Base-by-base conservation (phyloP, 208 protist genomes). In the Acanthamoeba triangularis region DNA sequence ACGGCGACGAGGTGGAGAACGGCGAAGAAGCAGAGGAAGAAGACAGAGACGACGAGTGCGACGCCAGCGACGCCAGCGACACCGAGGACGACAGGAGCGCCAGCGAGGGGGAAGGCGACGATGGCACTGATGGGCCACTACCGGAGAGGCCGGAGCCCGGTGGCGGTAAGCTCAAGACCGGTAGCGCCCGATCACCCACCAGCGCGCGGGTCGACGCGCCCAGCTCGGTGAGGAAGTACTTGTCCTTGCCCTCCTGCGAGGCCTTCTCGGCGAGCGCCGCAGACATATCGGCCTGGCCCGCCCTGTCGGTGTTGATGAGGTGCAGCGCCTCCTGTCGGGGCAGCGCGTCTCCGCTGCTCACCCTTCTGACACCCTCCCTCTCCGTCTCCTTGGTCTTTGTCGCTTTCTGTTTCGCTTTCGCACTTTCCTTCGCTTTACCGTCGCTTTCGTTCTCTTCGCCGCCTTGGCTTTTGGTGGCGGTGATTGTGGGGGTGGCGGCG, bases 291-390 rank as follows among this genome's bases (percentile, higher is more conserved):
- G 28, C 61, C 3, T 67, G 16, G 61, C 61, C 28, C 30, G n/a
- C 65, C n/a, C 65, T 72, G 65, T 72, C 65, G 65, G n/a, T 72
- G n/a, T 72, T 72, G 49, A 54, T 54, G 49, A 54, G 49, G 49
- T 54, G 49, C 49, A 54, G 49, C 7, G 7, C 13, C 49, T 54
- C 49, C 49, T 54, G 49, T 18, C 49, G 49, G 14, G 49, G 49
- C 49, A 54, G 7, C 49, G 49, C 49, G 14, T 54, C 7, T 1
- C 49, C 49, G 37, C 37, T 3, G 37, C 37, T 41, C 37, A 41
- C 2, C 37, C 37, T n/a, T n/a, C n/a, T n/a, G n/a, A n/a, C n/a
- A n/a, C n/a, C n/a, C n/a, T n/a, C n/a, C n/a, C n/a, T n/a, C n/a
- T n/a, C n/a, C n/a, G n/a, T 54, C 49, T 10, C 49, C 49, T 54